phyloP scores from a whole-genome alignment of 1,139 yeast species.

The Debaryomyces coudertii region DNA sequence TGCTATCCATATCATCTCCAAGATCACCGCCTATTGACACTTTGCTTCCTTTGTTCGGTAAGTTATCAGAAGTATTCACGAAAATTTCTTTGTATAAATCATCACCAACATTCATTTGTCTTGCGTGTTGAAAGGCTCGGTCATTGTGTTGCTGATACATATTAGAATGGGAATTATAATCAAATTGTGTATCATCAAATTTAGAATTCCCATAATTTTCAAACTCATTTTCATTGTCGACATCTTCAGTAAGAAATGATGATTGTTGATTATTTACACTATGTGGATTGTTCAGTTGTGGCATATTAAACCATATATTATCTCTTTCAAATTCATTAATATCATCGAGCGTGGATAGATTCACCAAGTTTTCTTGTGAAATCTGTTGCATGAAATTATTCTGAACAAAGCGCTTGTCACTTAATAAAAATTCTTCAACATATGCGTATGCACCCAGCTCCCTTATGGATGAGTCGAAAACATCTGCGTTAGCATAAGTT shows the following conservation, averaged over 20 bases:
- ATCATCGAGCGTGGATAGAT: conserved; percentile 11
- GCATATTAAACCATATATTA: conserved; percentile 30
- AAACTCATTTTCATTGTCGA: conserved; percentile 16
- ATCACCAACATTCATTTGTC: conserved; percentile 17
- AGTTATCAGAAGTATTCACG: conserved; percentile 27
- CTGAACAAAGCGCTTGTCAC: conserved; percentile 48
- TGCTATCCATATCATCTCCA: conserved; percentile 56
- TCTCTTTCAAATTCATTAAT: conserved; percentile 23
- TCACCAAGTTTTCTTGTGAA: conserved; percentile 28
- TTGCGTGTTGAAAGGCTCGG: conserved; percentile 18
- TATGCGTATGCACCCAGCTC: conserved; percentile 28
- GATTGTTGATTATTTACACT: conserved; percentile 19
- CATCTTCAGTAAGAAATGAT: conserved; percentile 19
- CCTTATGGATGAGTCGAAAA: conserved; percentile 14
- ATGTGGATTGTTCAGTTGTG: conserved; percentile 14
- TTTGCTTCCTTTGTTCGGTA: conserved; percentile 18
- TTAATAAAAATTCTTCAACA: conserved; percentile 41
- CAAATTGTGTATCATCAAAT: conserved; percentile 24
- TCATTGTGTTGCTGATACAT: conserved; percentile 26
- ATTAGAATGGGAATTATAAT: conserved; percentile 21
- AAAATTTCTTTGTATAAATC: conserved; percentile 31
- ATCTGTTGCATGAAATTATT: conserved; percentile 45
- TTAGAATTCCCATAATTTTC: conserved; percentile 20
- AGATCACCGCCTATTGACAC: conserved; percentile 38
- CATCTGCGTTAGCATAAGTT: conserved; percentile 30